phyloP scores from a whole-genome alignment of 2,329 filamentous ascomycete genomes.

The Verruconis gallopava region DNA sequence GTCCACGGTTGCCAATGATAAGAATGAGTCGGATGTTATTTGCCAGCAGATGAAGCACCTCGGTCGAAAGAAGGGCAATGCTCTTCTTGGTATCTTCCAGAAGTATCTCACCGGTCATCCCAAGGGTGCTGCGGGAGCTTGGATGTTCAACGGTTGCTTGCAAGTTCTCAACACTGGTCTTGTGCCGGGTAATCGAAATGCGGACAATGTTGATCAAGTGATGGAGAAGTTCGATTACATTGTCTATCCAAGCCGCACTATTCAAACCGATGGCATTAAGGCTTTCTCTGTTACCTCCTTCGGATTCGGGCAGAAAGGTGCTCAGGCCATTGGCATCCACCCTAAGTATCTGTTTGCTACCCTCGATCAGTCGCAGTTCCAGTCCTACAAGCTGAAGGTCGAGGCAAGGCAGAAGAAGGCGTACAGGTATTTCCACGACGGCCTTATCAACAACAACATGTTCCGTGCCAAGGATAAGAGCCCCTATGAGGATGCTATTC shows the following conservation, averaged over 20 bases:
- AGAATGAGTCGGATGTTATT: constrained; percentile 97
- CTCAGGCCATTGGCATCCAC: constrained; percentile 93
- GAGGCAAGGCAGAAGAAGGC: constrained; percentile 94
- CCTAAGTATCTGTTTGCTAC: constrained; percentile 90
- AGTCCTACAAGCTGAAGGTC: constrained; percentile 75
- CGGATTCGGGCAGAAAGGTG: constrained; percentile 97
- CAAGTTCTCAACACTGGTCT: constrained; percentile 90
- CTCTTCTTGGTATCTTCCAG: constrained; percentile 93
- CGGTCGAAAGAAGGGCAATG: constrained; percentile 91
- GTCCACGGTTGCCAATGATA: constrained; percentile 96
- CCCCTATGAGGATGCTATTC: constrained; percentile 80
- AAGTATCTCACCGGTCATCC: constrained; percentile 98
- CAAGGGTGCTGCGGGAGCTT: constrained; percentile 96
- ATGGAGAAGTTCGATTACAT: constrained; percentile 99
- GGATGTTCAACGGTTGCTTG: constrained; percentile 98
- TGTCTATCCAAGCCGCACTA: constrained; percentile 85
- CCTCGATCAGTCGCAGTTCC: constrained; percentile 76
- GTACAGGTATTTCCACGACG: constrained; percentile 97
- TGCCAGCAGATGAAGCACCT: constrained; percentile 94
- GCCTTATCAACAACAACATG: constrained; percentile 92
- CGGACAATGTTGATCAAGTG: constrained; percentile 88
- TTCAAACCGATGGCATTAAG: constrained; percentile 97
- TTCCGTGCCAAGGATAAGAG: constrained; percentile 91
- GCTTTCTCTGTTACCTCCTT: constrained; percentile 98
- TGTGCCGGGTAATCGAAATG: constrained; percentile 93